These are phyloP conservation scores for Stephania yunnanensis DNA, from an alignment of 164 flowering plant species.

Conservation along the genomic window DNA sequence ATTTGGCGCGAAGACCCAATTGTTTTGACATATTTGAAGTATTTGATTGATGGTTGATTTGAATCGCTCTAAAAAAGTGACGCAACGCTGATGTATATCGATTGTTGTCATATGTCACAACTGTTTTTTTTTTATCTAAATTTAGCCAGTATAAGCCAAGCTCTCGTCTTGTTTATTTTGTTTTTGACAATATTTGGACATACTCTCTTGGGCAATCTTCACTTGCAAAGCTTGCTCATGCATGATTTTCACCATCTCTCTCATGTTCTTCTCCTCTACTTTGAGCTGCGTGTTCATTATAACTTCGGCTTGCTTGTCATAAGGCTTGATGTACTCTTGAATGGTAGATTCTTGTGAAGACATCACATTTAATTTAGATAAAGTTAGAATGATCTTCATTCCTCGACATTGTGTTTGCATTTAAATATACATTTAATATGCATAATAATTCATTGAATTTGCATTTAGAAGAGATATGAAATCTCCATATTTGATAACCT, in stretches of 20 bases:
- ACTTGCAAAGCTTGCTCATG: conserved; percentile 37
- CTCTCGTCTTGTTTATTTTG: conserved; percentile 12
- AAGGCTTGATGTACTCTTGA: conserved; percentile 66
- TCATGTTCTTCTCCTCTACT: conserved; percentile 52
- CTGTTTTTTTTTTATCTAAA: neutral
- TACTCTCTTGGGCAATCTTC: conserved; percentile 19
- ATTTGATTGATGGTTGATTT: neutral
- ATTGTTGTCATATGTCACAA: neutral
- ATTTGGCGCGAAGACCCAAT: neutral
- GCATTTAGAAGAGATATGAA: no score
- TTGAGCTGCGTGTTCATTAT: conserved; percentile 65
- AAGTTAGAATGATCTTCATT: no score
- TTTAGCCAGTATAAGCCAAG: neutral
- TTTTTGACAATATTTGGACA: neutral
- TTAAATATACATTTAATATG: no score
- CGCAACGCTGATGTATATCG: neutral
- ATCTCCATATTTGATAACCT: no score
- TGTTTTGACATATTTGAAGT: neutral
- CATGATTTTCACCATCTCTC: conserved; percentile 48
- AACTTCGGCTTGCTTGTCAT: conserved; percentile 56
- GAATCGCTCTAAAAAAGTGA: neutral
- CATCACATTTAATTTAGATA: neutral
- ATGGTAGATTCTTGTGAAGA: conserved; percentile 62
- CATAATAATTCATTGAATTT: no score
- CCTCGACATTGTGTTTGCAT: no score